Base-by-base conservation (phyloP, 495 filamentous ascomycete genomes). In the Penicillium goetzii region DNA sequence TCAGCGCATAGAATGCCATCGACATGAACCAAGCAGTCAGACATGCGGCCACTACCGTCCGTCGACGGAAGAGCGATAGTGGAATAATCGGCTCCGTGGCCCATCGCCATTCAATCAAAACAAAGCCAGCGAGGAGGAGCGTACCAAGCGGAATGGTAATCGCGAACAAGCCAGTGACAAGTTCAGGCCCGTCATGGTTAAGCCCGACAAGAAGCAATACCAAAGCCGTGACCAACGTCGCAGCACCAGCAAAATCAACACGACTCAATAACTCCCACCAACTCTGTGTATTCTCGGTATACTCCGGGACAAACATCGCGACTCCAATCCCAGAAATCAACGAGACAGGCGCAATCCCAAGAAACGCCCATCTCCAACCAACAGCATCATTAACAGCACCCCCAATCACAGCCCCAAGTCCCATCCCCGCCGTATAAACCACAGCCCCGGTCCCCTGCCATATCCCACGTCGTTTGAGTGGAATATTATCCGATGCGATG, bases 11-110 rank as follows among this genome's bases (percentile, higher is more conserved):
- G 14, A 61, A 52, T 0, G 58, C 33, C 58, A 63, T 62, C 19
- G 62, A 62, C 66, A 64, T 51, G 43, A 68, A 68, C 66, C 66
- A 68, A 10, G 61, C 62, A 4, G 66, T 62, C 55, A 68, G 38
- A 19, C 66, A 68, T 4, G 61, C 40, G n/a, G 61, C 58, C 7
- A 62, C 40, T 1, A 68, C 61, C n/a, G 58, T 68, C 11, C 66
- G 61, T 38, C 21, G 36, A 17, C 55, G 47, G 32, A 68, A 64
- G 1, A 64, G 50, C 10, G 58, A 61, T 14, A 68, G 32, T 8
- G 61, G 61, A 36, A 68, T 68, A 7, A 68, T 64, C 17, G 61
- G 66, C 49, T 68, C 66, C 10, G 28, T 59, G 0, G 61, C 66
- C 58, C 61, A 68, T 8, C 53, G 40, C 54, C 40, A 58, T 28